Evolutionary conservation across 768 basidiomycete genomes (phyloP), one percentile per base, ranked within the genome.

Genomic region (Tulasnella sp.): DNA sequence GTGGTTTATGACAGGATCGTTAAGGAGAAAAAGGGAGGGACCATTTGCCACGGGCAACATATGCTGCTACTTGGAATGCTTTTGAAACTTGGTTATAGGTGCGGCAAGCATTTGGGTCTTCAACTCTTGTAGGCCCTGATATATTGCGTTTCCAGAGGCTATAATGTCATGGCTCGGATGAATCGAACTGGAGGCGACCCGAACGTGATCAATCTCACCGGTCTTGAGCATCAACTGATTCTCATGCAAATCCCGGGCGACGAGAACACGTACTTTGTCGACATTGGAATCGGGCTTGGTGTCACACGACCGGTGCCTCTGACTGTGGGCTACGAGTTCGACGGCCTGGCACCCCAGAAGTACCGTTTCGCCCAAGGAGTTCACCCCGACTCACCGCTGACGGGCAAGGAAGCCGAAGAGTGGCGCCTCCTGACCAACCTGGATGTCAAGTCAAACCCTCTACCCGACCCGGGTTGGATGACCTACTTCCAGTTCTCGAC

Each of bases 241-340:
- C 7, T 15, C 7, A 5, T 38, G 7, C 15, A 38, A 38, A 38
- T 38, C 34, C 15, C 34, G 15, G 34, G 34, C 7, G 34, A 38
- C 34, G 34, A 38, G 15, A 15, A 54, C 9, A 58, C 56, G 4
- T 48, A 49, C 45, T 23, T 58, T 42, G 56, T 49, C 13, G 56
- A 58, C 24, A 17, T 29, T 26, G 56, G 56, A 27, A 49, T 58
- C 21, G 42, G 42, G 10, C n/a, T 29, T 13, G 45, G 56, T 13
- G 19, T 47, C 26, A 42, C 44, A 5, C 56, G 44, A 29, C 56
- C 56, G 8, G 44, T 45, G 13, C 44, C 1, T 4, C 44, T 58
- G 21, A 10, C 7, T 17, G 42, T 21, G 11, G 17, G 26, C 24
- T 38, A 24, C n/a, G 27, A 44, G 24, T 24, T 58, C 24, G 23